These are phyloP conservation scores for Lactarius indigo DNA, from an alignment of 768 basidiomycete genomes.

Conservation along the genomic window DNA sequence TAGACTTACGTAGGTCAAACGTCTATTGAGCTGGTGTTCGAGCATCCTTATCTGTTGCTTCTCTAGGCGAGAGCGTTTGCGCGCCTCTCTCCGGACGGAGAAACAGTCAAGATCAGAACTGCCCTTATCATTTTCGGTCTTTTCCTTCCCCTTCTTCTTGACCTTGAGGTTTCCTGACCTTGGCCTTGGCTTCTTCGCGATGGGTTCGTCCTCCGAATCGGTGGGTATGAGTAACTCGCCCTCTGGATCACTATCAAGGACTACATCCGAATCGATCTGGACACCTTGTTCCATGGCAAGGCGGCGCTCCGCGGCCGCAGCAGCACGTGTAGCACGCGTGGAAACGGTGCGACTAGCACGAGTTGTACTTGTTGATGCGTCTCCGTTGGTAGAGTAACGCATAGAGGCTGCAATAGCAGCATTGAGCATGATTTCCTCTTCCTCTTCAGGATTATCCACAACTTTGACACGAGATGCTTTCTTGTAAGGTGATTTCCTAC, in stretches of 20 bases:
- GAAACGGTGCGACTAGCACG: conserved; percentile 37
- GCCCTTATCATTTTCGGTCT: conserved; percentile 5
- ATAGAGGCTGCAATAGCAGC: conserved; percentile 57
- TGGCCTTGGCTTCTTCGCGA: conserved; percentile 28
- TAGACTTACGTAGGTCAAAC: conserved; percentile 60
- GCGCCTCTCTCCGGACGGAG: conserved; percentile 14
- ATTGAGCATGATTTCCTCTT: conserved; percentile 45
- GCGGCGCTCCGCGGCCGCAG: conserved; percentile 55
- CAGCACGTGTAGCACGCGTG: conserved; percentile 41
- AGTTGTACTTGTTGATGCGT: conserved; percentile 28
- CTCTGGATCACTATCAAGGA: conserved; percentile 6
- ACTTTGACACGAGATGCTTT: neutral
- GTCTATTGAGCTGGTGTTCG: conserved; percentile 60
- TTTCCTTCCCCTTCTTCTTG: conserved; percentile 30
- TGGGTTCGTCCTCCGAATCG: conserved; percentile 14
- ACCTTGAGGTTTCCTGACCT: conserved; percentile 38
- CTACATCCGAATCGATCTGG: conserved; percentile 29
- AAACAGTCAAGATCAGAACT: conserved; percentile 18
- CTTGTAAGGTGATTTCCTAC: conserved; percentile 7
- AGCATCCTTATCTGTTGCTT: conserved; percentile 35
- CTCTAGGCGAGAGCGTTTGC: conserved; percentile 15
- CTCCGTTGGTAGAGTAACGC: conserved; percentile 28
- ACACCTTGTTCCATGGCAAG: conserved; percentile 31
- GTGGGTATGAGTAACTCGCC: neutral
- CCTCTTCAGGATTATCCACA: conserved; percentile 26